Evolutionary conservation across 1,284 basidiomycete genomes (phyloP).

Genomic region (Austroboletus rostrupii): DNA sequence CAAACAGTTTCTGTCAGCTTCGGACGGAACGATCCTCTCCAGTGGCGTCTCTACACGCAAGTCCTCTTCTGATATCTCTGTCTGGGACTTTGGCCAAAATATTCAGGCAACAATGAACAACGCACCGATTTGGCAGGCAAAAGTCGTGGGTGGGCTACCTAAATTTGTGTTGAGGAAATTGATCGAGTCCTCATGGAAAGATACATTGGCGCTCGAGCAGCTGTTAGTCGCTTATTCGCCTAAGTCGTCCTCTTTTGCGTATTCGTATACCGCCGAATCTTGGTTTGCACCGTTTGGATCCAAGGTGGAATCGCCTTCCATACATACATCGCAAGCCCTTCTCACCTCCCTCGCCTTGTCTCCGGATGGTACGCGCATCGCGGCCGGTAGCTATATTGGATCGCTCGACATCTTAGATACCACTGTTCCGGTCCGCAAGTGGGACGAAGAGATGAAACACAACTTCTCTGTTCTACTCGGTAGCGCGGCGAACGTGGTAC

Average conservation of each 20-base stretch:
- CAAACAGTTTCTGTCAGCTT: conserved; percentile 9
- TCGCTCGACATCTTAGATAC: conserved; percentile 13
- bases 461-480: neutral
- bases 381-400: conserved; percentile 3
- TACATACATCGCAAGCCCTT: conserved; percentile 1
- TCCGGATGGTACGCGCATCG: conserved; percentile 10
- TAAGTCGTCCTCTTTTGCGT: conserved; percentile 7
- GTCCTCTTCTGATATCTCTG: conserved; percentile 1
- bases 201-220: neutral
- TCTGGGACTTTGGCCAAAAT: conserved; percentile 7
- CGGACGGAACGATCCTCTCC: conserved; percentile 2
- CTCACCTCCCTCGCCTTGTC: conserved; percentile 9
- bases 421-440: conserved; percentile 2
- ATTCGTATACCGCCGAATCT: conserved; percentile 3
- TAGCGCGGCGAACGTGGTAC: neutral
- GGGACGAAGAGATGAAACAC: conserved; percentile 10
- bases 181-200: neutral
- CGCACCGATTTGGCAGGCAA: conserved; percentile 9
- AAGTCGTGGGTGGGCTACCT: conserved; percentile 6
- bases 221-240: conserved; percentile 7
- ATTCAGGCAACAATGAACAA: conserved; percentile 3
- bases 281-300: conserved; percentile 10
- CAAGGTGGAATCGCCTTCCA: neutral
- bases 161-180: conserved; percentile 5
- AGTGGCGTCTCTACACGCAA: conserved; percentile 5